Evolutionary conservation across 176 grass and related monocot species (phyloP), one percentile per base, ranked within the genome.

Genomic region (Tillandsia fasciculata): DNA sequence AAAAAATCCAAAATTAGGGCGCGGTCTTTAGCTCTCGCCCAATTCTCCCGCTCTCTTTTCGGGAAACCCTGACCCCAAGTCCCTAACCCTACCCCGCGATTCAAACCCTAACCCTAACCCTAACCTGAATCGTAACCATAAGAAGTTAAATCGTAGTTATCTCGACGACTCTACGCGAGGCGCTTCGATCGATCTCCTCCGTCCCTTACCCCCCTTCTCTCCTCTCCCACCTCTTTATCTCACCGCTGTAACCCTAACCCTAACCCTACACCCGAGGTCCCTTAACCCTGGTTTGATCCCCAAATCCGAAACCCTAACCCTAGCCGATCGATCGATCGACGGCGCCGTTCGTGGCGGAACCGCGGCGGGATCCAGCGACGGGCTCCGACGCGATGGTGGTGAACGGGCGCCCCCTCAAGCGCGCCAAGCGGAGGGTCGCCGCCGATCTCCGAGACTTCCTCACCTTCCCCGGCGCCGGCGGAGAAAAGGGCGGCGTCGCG

Each of bases 331-430:
- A 73, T 76, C 66, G 66, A 64, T 76, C 73, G 72, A 73, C 79
- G 86, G n/a, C 29, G 69, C 26, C 47, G 73, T 17, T 69, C 64
- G 33, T 33, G 56, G 50, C 71, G 77, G 66, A 77, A 77, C 83
- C 71, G 80, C 20, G 0, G 57, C 52, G 70, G 49, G 83, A 90
- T 84, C 88, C 81, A 81, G 75, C 79, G 72, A 80, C 64, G 78
- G 29, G 14, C 10, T 54, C 63, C 56, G 73, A 2, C 42, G 76
- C 79, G 67, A 99, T 99, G 94, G 94, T 99, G 77, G 94, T 99
- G 49, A 99, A 99, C 84, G 84, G 82, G 71, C 81, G 84, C 71
- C 84, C 89, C 76, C 80, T 93, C n/a, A 99, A 93, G 84, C 85
- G 84, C 49, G 94, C 94, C 51, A 92, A 80, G 78, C 71, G 78